These are phyloP conservation scores for Tulasnella sp. DNA, from an alignment of 768 basidiomycete species.

Conservation along the genomic window DNA sequence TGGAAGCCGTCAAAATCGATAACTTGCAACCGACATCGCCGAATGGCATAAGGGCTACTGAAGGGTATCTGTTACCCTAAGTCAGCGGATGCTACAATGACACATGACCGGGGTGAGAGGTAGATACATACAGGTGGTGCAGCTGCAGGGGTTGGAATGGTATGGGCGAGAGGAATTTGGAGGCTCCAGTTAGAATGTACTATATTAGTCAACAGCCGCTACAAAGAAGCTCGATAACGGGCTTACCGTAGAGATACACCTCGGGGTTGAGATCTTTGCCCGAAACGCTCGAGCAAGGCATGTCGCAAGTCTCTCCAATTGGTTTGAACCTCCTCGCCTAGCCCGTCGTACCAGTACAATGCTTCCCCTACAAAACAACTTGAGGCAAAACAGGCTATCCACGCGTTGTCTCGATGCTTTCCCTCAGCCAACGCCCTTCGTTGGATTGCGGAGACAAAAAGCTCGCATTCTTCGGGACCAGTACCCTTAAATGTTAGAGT, in stretches of 20 bases:
- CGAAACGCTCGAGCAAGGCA: not conserved
- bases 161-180: not conserved
- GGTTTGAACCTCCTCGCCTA: not conserved
- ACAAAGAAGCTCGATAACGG: not conserved
- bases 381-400: not conserved
- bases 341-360: constrained; percentile 7
- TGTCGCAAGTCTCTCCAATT: not conserved
- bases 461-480: not conserved
- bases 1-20: not conserved
- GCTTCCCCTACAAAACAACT: constrained; percentile 6
- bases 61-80: not conserved
- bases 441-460: not conserved
- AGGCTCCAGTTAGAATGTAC: no score
- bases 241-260: not conserved
- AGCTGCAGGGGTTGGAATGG: not conserved
- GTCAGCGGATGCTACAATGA: not conserved
- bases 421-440: not conserved
- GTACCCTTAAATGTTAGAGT: not conserved
- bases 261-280: not conserved
- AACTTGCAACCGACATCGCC: not conserved
- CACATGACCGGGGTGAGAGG: not conserved
- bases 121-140: not conserved
- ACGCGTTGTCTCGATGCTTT: not conserved
- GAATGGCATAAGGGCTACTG: not conserved
- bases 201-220: not conserved